Percentiles rank a stretch among this genome's conserved stretches.
Conservation (phyloP, 2,329 filamentous ascomycete genomes). For the Arthrocladium fulminans region DNA sequence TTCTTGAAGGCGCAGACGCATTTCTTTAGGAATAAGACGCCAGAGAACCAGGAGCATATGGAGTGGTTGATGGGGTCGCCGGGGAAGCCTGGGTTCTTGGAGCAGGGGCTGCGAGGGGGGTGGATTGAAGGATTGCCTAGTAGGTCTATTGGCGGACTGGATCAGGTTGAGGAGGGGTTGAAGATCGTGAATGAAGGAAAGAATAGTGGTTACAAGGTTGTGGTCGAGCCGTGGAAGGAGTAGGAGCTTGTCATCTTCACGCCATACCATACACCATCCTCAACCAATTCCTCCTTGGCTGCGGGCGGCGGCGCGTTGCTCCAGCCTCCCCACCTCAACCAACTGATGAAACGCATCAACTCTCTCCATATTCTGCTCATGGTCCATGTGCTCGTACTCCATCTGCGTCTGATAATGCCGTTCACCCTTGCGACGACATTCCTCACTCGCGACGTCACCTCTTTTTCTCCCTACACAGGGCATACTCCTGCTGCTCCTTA, state of each 20-base stretch:
- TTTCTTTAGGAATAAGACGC: neutral
- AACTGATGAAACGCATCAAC: neutral
- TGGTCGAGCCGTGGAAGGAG: constrained; percentile 17
- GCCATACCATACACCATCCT: neutral
- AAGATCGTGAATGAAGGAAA: constrained; percentile 34
- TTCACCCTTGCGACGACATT: neutral
- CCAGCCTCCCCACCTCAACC: neutral
- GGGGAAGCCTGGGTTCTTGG: neutral
- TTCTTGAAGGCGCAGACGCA: neutral
- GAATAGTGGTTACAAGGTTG: constrained; percentile 40
- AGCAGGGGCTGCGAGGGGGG: neutral
- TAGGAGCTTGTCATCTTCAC: too few relatives aligned
- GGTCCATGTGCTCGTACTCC: neutral
- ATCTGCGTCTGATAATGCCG: neutral
- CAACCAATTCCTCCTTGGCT: neutral
- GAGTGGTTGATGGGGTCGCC: neutral
- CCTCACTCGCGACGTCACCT: neutral
- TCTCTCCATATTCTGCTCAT: constrained; percentile 1
- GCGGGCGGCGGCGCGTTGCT: neutral
- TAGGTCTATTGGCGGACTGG: constrained; percentile 30
- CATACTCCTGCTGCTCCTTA: neutral
- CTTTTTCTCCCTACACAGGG: neutral
- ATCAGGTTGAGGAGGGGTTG: constrained; percentile 37
- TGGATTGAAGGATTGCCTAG: neutral
- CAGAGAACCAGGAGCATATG: neutral